Percentiles rank a stretch among this genome's conserved stretches.
phyloP scores from a whole-genome alignment of 148 eudicot species.

The Cornus florida region DNA sequence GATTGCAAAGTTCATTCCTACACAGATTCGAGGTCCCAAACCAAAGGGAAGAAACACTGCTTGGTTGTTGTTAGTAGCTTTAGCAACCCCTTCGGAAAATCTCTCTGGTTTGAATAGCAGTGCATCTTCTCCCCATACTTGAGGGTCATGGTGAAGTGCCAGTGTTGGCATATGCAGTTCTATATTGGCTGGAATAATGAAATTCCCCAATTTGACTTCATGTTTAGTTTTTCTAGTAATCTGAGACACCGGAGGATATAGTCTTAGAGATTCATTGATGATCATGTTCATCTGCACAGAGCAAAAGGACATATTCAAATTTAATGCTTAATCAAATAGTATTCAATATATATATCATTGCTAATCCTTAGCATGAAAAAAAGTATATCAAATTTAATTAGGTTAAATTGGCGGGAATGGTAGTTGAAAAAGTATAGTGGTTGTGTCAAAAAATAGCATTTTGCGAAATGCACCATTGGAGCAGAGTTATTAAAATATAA shows the following conservation, averaged over 20 bases:
- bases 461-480: too few relatives aligned
- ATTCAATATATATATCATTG: too few relatives aligned
- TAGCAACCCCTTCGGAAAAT: constrained; percentile 10
- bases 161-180: neutral
- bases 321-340: too few relatives aligned
- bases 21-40: constrained; percentile 5
- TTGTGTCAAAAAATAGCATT: too few relatives aligned
- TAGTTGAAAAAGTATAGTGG: too few relatives aligned
- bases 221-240: neutral
- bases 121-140: constrained; percentile 22
- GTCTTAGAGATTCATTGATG: constrained; percentile 17
- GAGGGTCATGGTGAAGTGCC: neutral
- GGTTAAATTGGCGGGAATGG: too few relatives aligned
- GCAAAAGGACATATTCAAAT: neutral
- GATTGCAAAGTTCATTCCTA: constrained; percentile 11
- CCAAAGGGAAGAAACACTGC: constrained; percentile 6
- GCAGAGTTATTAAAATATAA: too few relatives aligned
- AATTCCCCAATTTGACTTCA: constrained; percentile 4
- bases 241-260: constrained; percentile 9
- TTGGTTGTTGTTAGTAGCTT: constrained; percentile 10
- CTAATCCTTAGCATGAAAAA: too few relatives aligned
- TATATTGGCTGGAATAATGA: constrained; percentile 11
- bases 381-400: too few relatives aligned
- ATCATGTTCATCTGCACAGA: constrained; percentile 24
- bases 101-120: constrained; percentile 12